Base-by-base conservation (phyloP, 2,329 filamentous ascomycete species). In the Pseudocercospora fijiensis region DNA sequence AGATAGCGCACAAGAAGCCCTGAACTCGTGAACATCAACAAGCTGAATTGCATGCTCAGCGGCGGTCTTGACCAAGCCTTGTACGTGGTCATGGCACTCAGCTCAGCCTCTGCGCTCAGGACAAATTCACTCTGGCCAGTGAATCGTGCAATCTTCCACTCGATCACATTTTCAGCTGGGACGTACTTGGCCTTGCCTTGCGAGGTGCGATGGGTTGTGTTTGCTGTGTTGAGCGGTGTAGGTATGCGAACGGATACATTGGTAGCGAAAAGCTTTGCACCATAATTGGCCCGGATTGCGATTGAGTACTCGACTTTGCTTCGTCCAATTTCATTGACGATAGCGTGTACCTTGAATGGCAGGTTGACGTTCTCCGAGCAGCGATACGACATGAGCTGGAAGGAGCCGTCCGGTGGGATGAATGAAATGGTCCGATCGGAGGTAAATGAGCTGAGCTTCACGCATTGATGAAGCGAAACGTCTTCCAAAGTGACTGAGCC, bases 251-350 rank as follows among this genome's bases (percentile, higher is more conserved):
- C 88, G 41, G 97, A 84, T 27, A 99, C 95, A 73, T 98, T 99
- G 30, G 95, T 98, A 10, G 95, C 95, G 74, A 98, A 99, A 26
- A 99, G 86, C 78, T 99, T 99, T 72, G 89, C 86, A 61, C 93
- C 93, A 74, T 97, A 99, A 79, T 99, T 99, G 69, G 95, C 93
- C 75, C 95, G 93, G 74, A 99, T 93, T 60, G 92, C 92, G 73
- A 99, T 96, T 81, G 92, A 96, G 82, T 98, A 99, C 79, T 99
- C 95, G 65, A 99, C 95, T 79, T 97, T 98, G 47, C 92, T 95
- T 75, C 95, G 96, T 69, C 95, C 94, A 64, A 98, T 86, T 79
- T 99, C 95, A 76, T 96, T 96, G 74, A 99, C 95, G 70, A 99
- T 99, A 69, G 94, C 94, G 76, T 99, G 95, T 9, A 99, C 92